Conservation (phyloP, 2,329 filamentous ascomycete species). For the Akanthomyces muscarius region DNA sequence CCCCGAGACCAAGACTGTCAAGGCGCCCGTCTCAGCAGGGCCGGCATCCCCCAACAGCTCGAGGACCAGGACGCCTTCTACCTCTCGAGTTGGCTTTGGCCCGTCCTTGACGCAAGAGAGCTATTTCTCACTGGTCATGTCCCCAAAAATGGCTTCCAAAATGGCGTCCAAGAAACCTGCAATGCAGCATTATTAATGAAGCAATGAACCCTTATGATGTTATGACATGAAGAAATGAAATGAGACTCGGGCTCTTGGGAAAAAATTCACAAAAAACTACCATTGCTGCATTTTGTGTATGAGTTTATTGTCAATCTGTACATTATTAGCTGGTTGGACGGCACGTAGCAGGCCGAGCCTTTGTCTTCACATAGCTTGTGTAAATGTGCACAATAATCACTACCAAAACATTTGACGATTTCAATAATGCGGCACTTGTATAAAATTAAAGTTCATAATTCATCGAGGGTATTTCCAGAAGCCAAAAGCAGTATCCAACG, state of each 20-base stretch:
- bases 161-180: constrained; percentile 27
- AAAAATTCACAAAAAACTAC: not conserved
- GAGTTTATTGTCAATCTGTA: not conserved
- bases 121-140: constrained; percentile 39
- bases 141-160: constrained; percentile 27
- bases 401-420: no score
- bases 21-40: constrained; percentile 18
- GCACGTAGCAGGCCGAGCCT: not conserved
- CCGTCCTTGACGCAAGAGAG: constrained; percentile 31
- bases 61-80: constrained; percentile 45
- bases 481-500: constrained; percentile 6
- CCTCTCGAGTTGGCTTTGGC: constrained; percentile 31
- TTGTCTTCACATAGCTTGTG: not conserved
- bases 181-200: constrained; percentile 8
- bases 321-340: not conserved
- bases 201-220: not conserved
- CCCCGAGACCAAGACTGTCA: constrained; percentile 26
- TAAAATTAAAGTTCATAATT: not conserved
- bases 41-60: constrained; percentile 44
- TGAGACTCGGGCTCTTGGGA: not conserved
- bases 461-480: constrained; percentile 2
- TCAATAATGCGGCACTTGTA: not conserved
- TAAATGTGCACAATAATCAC: not conserved
- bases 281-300: no score
- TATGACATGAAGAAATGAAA: not conserved